These are phyloP conservation scores for Termitomyces sp. DNA, from an alignment of 768 basidiomycete species.

Conservation along the genomic window DNA sequence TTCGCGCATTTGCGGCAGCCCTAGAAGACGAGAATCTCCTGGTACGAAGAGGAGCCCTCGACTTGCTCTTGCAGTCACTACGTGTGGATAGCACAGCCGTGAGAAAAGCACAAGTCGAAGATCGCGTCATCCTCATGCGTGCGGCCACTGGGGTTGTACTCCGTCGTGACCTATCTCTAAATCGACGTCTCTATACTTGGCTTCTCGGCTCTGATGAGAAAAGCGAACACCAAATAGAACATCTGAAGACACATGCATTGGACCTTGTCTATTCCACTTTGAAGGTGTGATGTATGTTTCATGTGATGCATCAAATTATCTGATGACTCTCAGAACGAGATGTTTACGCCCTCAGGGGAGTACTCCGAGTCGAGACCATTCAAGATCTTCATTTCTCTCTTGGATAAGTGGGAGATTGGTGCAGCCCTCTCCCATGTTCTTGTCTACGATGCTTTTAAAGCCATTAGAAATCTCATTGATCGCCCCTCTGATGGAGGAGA, in stretches of 20 bases:
- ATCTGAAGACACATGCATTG: constrained; percentile 67
- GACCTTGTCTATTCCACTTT: constrained; percentile 66
- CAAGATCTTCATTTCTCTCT: constrained; percentile 90
- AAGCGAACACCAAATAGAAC: constrained; percentile 65
- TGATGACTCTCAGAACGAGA: constrained; percentile 53
- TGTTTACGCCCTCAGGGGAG: constrained; percentile 64
- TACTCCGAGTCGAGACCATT: constrained; percentile 84
- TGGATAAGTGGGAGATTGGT: constrained; percentile 98
- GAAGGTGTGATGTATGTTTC: constrained; percentile 36
- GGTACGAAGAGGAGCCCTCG: constrained; percentile 81
- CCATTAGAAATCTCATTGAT: constrained; percentile 54
- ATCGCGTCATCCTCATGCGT: constrained; percentile 79
- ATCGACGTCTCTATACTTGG: constrained; percentile 92
- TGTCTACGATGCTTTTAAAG: constrained; percentile 74
- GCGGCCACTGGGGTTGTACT: constrained; percentile 87
- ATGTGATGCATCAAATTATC: not conserved
- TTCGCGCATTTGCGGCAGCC: constrained; percentile 85
- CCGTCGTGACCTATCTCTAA: constrained; percentile 87
- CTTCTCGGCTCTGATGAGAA: constrained; percentile 80
- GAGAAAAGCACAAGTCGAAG: constrained; percentile 62
- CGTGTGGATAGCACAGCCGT: constrained; percentile 69
- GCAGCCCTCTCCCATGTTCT: constrained; percentile 71
- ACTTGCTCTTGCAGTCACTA: constrained; percentile 76
- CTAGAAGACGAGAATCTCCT: constrained; percentile 93
- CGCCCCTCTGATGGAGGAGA: constrained; percentile 47